These are phyloP conservation scores for Aspergillus sp. DNA, from an alignment of 2,329 filamentous ascomycete genomes.

Conservation along the genomic window DNA sequence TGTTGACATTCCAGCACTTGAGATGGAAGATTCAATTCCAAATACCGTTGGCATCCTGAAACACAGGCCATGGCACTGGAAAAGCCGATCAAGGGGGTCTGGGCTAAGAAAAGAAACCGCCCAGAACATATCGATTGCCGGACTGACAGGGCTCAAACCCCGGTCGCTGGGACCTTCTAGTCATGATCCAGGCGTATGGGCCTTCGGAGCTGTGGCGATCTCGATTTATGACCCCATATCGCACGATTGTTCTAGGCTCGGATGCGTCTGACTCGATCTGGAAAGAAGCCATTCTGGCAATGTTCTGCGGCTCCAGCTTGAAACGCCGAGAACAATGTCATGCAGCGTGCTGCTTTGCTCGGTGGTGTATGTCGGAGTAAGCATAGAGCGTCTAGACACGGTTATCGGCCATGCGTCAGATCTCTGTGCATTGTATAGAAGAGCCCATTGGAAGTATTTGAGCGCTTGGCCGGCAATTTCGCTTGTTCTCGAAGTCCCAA, in stretches of 20 bases:
- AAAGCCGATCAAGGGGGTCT: conserved; percentile 7
- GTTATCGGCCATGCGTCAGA: background rate
- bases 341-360: background rate
- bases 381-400: background rate
- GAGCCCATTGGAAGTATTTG: conserved; percentile 25
- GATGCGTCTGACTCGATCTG: conserved; percentile 12
- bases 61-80: background rate
- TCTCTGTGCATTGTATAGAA: conserved; percentile 28
- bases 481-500: conserved; percentile 2
- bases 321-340: background rate
- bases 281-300: background rate
- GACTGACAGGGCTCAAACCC: conserved; percentile 26
- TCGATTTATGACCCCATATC: conserved; percentile 20
- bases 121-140: conserved; percentile 22
- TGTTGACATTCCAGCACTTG: conserved; percentile 16
- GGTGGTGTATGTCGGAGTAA: background rate
- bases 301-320: background rate
- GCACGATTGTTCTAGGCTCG: conserved; percentile 17
- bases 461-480: conserved; percentile 2
- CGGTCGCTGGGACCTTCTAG: conserved; percentile 28
- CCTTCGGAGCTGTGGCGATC: conserved; percentile 25
- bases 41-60: conserved; percentile 17
- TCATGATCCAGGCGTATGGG: conserved; percentile 24
- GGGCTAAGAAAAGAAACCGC: conserved; percentile 19
- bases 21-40: conserved; percentile 26